phyloP scores from a whole-genome alignment of 1,284 basidiomycete genomes.

The Pseudozyma sp. region DNA sequence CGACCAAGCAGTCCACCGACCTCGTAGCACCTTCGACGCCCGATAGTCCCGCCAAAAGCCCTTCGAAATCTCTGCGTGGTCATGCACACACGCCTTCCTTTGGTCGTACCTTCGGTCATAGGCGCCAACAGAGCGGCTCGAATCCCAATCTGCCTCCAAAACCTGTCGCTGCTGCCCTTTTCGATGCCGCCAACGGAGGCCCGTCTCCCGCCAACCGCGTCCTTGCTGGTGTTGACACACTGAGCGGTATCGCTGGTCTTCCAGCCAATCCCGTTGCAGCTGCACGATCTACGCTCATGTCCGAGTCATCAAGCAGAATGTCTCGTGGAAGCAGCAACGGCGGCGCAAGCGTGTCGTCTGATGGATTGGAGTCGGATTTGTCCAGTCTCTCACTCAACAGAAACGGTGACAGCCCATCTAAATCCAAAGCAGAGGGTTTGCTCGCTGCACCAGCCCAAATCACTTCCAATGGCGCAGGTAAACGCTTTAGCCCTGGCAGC shows the following conservation, averaged over 20 bases:
- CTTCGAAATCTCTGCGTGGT: conserved; percentile 22
- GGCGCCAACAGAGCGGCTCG: conserved; percentile 54
- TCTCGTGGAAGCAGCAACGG: conserved; percentile 28
- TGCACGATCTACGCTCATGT: conserved; percentile 22
- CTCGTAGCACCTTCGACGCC: conserved; percentile 25
- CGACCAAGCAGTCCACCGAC: conserved; percentile 43
- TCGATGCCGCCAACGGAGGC: conserved; percentile 64
- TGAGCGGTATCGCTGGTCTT: conserved; percentile 49
- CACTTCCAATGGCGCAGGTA: conserved; percentile 7
- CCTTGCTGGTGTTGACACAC: conserved; percentile 41
- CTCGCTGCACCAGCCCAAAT: conserved; percentile 19
- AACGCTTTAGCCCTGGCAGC: conserved; percentile 7
- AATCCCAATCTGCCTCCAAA: conserved; percentile 60
- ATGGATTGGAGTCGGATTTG: conserved; percentile 23
- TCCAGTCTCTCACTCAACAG: conserved; percentile 17
- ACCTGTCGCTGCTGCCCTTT: conserved; percentile 62
- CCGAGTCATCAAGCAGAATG: conserved; percentile 33
- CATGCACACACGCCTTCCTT: conserved; percentile 45
- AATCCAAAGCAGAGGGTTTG: neutral
- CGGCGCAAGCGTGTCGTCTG: conserved; percentile 1
- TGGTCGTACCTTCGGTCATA: conserved; percentile 44
- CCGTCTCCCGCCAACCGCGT: conserved; percentile 60
- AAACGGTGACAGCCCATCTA: neutral
- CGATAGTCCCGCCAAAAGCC: conserved; percentile 33
- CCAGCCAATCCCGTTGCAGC: conserved; percentile 46